A percentile compares a stretch with the other conserved stretches of the same genome.
Evolutionary conservation across 495 filamentous ascomycete genomes (phyloP).

Genomic region (Pyronema domesticum): DNA sequence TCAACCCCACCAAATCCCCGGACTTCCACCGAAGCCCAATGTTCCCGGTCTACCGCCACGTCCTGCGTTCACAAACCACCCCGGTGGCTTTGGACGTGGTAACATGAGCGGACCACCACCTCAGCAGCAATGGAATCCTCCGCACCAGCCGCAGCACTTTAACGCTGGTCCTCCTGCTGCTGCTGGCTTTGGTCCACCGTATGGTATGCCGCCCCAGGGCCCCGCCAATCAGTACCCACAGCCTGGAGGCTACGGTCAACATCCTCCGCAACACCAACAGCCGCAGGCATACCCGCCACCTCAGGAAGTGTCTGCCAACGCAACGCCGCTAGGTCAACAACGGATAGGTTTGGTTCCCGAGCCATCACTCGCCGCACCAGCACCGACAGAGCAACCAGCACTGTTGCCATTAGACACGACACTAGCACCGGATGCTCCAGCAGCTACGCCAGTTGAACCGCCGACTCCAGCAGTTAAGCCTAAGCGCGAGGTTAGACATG

Average conservation of each 20-base stretch:
- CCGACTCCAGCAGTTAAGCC: slow-evolving; percentile 11
- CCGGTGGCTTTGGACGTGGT: slow-evolving; percentile 16
- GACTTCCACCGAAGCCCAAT: slow-evolving; percentile 22
- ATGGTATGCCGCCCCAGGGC: slow-evolving; percentile 8
- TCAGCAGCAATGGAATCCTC: slow-evolving; percentile 12
- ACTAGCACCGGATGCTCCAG: slow-evolving; percentile 5
- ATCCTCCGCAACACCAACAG: slow-evolving; percentile 2
- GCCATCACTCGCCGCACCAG: slow-evolving; percentile 6
- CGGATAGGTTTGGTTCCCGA: slow-evolving; percentile 6
- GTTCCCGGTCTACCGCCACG: slow-evolving; percentile 21
- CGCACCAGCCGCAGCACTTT: slow-evolving; percentile 12
- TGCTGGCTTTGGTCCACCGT: slow-evolving; percentile 10
- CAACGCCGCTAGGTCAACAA: slow-evolving; percentile 8
- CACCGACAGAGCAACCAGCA: slow-evolving; percentile 5
- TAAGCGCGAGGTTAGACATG: slow-evolving; percentile 19
- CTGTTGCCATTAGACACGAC: neutral
- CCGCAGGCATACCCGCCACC: slow-evolving; percentile 6
- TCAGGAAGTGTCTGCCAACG: slow-evolving; percentile 1
- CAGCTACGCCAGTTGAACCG: slow-evolving; percentile 5
- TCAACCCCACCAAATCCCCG: slow-evolving; percentile 23
- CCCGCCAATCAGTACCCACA: slow-evolving; percentile 11
- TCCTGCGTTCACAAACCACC: slow-evolving; percentile 17
- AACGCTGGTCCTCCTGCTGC: neutral
- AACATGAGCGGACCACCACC: neutral
- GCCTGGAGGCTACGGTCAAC: neutral